These are phyloP conservation scores for Endothia cerciana DNA, from an alignment of 2,329 filamentous ascomycete genomes.

Conservation along the genomic window DNA sequence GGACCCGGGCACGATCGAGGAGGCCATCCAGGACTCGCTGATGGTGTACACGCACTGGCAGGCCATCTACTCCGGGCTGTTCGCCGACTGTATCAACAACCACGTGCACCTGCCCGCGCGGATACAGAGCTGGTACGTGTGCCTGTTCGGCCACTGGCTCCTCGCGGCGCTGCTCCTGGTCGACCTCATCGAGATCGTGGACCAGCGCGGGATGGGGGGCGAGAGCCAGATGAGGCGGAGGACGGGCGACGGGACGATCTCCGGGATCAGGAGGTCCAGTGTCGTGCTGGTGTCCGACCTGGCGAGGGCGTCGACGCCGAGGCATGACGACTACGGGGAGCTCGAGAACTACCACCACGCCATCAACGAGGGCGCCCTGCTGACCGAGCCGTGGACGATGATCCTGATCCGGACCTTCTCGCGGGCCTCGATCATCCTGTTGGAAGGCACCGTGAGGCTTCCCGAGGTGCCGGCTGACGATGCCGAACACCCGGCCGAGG, in stretches of 20 bases:
- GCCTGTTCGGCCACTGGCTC: slow-evolving; percentile 61
- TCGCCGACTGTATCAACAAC: slow-evolving; percentile 53
- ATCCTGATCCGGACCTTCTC: slow-evolving; percentile 58
- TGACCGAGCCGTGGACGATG: slow-evolving; percentile 64
- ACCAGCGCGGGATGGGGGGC: slow-evolving; percentile 41
- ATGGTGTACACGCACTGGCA: slow-evolving; percentile 61
- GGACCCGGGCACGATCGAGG: slow-evolving; percentile 40
- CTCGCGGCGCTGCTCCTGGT: slow-evolving; percentile 58
- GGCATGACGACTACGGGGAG: slow-evolving; percentile 31
- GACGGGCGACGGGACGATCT: slow-evolving; percentile 39
- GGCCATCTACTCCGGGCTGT: slow-evolving; percentile 53
- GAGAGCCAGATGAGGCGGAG: slow-evolving; percentile 36
- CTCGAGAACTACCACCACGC: slow-evolving; percentile 55
- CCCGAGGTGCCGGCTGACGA: slow-evolving; percentile 22
- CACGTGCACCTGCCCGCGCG: slow-evolving; percentile 55
- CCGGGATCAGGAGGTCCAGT: slow-evolving; percentile 47
- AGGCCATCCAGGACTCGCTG: slow-evolving; percentile 51
- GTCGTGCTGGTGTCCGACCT: slow-evolving; percentile 52
- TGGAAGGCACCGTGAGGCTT: slow-evolving; percentile 37
- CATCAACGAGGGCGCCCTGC: slow-evolving; percentile 56
- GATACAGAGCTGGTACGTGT: slow-evolving; percentile 64
- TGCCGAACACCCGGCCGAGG: slow-evolving; percentile 35
- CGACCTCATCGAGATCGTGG: slow-evolving; percentile 56
- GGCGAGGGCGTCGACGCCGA: slow-evolving; percentile 48
- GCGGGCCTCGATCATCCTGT: slow-evolving; percentile 45